Evolutionary conservation across 805 yeast species (phyloP).

Genomic region (Metschnikowia aberdeeniae): DNA sequence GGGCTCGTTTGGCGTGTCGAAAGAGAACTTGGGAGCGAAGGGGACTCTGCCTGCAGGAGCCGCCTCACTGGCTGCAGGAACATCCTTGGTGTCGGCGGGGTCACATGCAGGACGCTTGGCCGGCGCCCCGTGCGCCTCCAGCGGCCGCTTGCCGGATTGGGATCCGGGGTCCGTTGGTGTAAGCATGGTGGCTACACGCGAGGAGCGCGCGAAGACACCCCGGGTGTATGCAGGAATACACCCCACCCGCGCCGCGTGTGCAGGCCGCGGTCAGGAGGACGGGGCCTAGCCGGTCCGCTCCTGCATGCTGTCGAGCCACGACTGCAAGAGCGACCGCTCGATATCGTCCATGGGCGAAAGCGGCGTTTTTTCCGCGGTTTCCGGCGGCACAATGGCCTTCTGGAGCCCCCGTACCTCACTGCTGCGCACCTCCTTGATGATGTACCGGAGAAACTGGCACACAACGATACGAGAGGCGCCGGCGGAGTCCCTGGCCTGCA

Average conservation of each 20-base stretch:
- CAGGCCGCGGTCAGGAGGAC: no score
- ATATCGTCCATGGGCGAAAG: slow-evolving; percentile 31
- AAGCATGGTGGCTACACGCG: not conserved
- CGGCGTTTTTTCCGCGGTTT: not conserved
- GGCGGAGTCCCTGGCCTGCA: not conserved
- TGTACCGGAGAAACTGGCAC: slow-evolving; percentile 37
- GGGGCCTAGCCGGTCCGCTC: not conserved
- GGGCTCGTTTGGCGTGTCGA: slow-evolving; percentile 8
- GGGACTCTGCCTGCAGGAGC: slow-evolving; percentile 1
- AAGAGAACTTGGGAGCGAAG: slow-evolving; percentile 13
- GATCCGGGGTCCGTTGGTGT: not conserved
- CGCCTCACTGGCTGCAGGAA: no score
- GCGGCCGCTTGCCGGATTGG: not conserved
- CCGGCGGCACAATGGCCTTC: slow-evolving; percentile 30
- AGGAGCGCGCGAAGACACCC: no score
- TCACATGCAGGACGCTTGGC: not conserved
- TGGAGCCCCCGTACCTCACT: slow-evolving; percentile 19
- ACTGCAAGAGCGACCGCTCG: slow-evolving; percentile 35
- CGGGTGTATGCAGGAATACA: not conserved
- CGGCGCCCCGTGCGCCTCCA: not conserved
- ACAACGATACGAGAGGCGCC: slow-evolving; percentile 23
- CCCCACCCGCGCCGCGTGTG: no score
- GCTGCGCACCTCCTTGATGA: slow-evolving; percentile 34
- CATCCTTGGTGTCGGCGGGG: not conserved
- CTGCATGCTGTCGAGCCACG: slow-evolving; percentile 38